Base-by-base conservation (phyloP, 2,329 filamentous ascomycete species). In the Sarocladium strictum region DNA sequence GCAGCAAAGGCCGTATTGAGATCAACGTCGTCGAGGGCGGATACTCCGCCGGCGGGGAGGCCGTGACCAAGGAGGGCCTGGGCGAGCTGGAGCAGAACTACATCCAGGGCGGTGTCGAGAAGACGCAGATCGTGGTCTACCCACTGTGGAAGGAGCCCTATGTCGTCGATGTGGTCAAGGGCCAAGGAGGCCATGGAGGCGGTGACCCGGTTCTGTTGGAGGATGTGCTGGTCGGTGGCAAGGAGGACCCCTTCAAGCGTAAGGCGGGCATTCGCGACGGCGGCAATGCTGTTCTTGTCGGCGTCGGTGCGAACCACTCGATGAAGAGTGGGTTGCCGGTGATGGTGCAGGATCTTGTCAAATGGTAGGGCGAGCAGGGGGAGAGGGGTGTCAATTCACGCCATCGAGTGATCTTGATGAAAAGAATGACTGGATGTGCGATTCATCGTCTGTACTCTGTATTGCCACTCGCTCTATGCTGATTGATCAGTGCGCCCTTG, bases 21-120 rank as follows among this genome's bases (percentile, higher is more conserved):
- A 66, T 76, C 57, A 72, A 77, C 38, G 72, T 78, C 3, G 70
- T 77, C 1, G 75, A 78, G 58, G 66, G 67, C 51, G 67, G 65
- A 33, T 76, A 77, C 21, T 74, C 75, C 41, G 69, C 73, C 7
- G 72, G 72, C 2, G 73, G 73, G 1, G 72, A 76, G 47, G 70
- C 74, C 53, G 67, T 67, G 7, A 53, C 57, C 2, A 53, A 59
- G 12, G 56, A 58, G 24, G 56, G 52, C 3, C 14, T 53, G 14
- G 54, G 37, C 4, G 58, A 61, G 9, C 27, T 55, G 33, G 57
- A 60, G 23, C 59, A 59, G 58, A 53, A 56, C 32, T 62, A 61
- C 54, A 64, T 70, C 7, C 69, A 74, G 56, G 71, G 70, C 2
- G 67, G 67, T 2, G 58, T 73, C 6, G 69, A 72, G 57, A 63